phyloP scores from a whole-genome alignment of 257 asterid genomes.

The Eucommia ulmoides region DNA sequence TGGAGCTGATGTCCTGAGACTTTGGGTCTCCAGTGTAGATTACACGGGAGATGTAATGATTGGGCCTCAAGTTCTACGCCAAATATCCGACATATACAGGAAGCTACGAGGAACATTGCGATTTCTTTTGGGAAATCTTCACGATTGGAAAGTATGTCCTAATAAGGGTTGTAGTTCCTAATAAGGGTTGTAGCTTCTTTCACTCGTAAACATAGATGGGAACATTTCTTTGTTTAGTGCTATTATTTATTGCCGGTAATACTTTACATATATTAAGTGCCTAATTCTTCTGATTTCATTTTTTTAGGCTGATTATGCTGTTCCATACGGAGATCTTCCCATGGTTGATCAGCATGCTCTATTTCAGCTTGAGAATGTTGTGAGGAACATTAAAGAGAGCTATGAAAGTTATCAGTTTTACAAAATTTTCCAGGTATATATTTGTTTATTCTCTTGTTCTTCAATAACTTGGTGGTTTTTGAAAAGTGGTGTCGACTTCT shows the following conservation, averaged over 20 bases:
- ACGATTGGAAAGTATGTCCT: slow-evolving; percentile 85
- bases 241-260: too few species aligned
- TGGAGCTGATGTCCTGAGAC: slow-evolving; percentile 94
- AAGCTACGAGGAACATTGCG: slow-evolving; percentile 95
- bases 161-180: too few species aligned
- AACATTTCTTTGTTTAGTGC: too few species aligned
- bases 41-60: slow-evolving; percentile 80
- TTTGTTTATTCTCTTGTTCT: slow-evolving; percentile 10
- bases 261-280: too few species aligned
- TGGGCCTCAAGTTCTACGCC: slow-evolving; percentile 87
- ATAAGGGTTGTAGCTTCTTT: too few species aligned
- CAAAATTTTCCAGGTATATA: slow-evolving; percentile 80
- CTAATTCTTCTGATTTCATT: slow-evolving; percentile 3
- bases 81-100: slow-evolving; percentile 89
- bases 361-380: slow-evolving; percentile 73
- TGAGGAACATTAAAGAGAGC: slow-evolving; percentile 70
- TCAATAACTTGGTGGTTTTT: background rate
- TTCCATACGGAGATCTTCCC: slow-evolving; percentile 73
- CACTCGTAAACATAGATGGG: too few species aligned
- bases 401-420: slow-evolving; percentile 84
- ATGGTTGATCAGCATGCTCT: slow-evolving; percentile 79
- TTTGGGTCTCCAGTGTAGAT: slow-evolving; percentile 98
- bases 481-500: background rate
- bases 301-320: slow-evolving; percentile 58
- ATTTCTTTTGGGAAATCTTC: slow-evolving; percentile 87